These are phyloP conservation scores for Ganoderma boninense DNA, from an alignment of 1,284 basidiomycete genomes.

Conservation along the genomic window DNA sequence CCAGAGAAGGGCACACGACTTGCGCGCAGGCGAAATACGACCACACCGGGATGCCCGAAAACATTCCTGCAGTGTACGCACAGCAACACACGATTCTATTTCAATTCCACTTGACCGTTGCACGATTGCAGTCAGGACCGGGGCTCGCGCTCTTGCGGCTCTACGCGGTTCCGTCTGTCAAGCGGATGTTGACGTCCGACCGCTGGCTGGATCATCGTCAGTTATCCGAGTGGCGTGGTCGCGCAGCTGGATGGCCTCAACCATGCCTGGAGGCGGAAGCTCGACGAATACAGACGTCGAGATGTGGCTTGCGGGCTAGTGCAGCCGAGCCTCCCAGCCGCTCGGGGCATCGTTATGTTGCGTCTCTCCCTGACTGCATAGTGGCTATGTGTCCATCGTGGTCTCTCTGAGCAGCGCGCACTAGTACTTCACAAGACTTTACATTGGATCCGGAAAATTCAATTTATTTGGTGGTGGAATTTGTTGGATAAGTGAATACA, in stretches of 20 bases:
- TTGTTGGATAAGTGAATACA: too few relatives aligned
- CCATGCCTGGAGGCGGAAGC: background rate
- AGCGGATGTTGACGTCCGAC: background rate
- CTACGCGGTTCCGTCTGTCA: background rate
- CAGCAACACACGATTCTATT: background rate
- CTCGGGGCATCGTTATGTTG: background rate
- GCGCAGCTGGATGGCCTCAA: background rate
- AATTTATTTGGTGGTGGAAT: too few relatives aligned
- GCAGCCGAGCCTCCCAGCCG: background rate
- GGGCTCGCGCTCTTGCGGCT: background rate
- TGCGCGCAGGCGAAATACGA: background rate
- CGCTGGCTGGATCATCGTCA: too few relatives aligned
- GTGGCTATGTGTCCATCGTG: too few relatives aligned
- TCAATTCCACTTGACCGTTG: background rate
- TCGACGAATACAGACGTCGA: background rate
- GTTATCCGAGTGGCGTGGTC: background rate
- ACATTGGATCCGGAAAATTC: too few relatives aligned
- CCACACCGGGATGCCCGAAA: background rate
- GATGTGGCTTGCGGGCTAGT: background rate
- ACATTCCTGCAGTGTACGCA: background rate
- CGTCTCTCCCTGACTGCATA: background rate
- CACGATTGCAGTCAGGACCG: background rate
- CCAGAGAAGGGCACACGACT: background rate
- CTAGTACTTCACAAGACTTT: too few relatives aligned
- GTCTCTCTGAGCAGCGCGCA: too few relatives aligned